Evolutionary conservation across 2,329 filamentous ascomycete genomes (phyloP).

Genomic region (Fonsecaea monophora): DNA sequence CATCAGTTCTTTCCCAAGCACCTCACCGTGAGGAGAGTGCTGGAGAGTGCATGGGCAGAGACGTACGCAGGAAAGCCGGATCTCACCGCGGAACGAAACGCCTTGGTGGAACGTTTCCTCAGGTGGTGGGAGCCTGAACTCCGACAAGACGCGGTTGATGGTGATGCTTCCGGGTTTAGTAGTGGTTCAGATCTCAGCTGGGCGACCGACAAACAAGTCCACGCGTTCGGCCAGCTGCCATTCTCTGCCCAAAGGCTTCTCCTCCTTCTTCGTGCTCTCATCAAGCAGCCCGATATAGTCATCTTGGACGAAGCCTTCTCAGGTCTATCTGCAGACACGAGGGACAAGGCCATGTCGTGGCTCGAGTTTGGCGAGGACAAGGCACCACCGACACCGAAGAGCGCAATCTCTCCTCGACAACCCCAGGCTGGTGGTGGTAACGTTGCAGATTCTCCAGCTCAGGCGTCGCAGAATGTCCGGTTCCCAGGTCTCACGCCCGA

Average conservation of each 20-base stretch:
- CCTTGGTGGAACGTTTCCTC: conserved; percentile 72
- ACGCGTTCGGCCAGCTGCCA: conserved; percentile 73
- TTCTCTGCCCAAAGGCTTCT: conserved; percentile 85
- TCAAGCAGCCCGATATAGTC: conserved; percentile 81
- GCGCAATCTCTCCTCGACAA: not conserved
- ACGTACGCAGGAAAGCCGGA: conserved; percentile 77
- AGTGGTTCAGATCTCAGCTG: conserved; percentile 35
- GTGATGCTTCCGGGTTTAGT: conserved; percentile 22
- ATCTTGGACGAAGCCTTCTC: conserved; percentile 89
- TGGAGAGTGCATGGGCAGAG: conserved; percentile 90
- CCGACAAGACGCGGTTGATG: conserved; percentile 58
- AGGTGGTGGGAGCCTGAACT: conserved; percentile 80
- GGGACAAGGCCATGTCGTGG: conserved; percentile 88
- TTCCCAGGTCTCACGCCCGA: conserved; percentile 69
- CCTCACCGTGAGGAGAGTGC: conserved; percentile 72
- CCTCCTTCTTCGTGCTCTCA: conserved; percentile 80
- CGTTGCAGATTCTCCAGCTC: no score
- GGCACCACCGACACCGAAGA: conserved; percentile 48
- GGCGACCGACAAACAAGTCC: conserved; percentile 31
- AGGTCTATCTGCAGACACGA: conserved; percentile 78
- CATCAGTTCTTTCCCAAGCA: conserved; percentile 88
- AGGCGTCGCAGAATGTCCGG: not conserved
- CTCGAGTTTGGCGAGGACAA: conserved; percentile 65
- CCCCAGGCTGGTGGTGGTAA: no score
- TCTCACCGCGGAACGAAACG: conserved; percentile 63